Base-by-base conservation (phyloP, 148 eudicot genomes). In the Diospyros kaki region DNA sequence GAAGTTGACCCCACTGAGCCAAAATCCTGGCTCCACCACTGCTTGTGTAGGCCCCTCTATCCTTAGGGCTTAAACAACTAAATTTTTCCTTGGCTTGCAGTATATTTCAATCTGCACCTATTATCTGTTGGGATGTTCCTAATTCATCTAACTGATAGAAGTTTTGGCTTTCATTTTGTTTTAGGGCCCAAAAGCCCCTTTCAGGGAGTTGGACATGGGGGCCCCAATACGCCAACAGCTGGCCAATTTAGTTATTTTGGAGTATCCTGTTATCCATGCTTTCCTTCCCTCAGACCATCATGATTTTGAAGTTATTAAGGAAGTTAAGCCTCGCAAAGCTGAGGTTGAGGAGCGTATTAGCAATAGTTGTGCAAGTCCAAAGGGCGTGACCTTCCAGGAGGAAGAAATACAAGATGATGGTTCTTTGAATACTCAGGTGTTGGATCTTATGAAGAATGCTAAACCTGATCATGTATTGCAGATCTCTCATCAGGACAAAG, bases 251-350 rank as follows among this genome's bases (percentile, higher is more conserved):
- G 84, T 76, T 71, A 81, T 93, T 68, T 65, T 96, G 76, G 99
- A 96, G 81, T 91, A 93, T 72, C 99, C 99, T 1, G 86, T 88
- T 38, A 87, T 93, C 74, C 87, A 91, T 58, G 91, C 87, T 71
- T 91, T 84, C 66, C 90, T 91, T 55, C 84, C 90, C 18, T 89
- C 99, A n/a, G 90, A 96, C 58, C 77, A 45, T 73, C 85, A 63
- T 70, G 76, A 89, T 81, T 93, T 93, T 70, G 87, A 89, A 84
- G 89, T 93, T 58, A 68, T 86, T n/a, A 87, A 83, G 69, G 87
- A 80, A 56, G 50, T 76, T 2, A 75, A 62, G 77, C 85, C 77
- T 43, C 81, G 52, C 6, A 73, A 69, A 75, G 75, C 41, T 5
- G 81, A 85, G 15, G 60, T 69, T 14, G 87, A 88, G 72, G 76